Base-by-base conservation (phyloP, 1,284 basidiomycete genomes). In the Sanghuangporus sanghuang region DNA sequence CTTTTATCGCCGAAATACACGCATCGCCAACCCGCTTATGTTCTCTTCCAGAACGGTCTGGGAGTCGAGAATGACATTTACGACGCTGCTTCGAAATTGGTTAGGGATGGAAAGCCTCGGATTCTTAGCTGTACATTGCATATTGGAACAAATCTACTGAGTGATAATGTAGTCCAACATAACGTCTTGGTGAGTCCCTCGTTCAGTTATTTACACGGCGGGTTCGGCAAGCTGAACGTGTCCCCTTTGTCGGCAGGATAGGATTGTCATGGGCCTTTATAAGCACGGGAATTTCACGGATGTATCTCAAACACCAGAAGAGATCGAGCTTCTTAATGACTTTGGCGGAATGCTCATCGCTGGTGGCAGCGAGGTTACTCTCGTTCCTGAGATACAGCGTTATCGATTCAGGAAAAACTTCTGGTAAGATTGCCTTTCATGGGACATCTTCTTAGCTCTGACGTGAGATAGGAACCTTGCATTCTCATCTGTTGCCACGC, bases 11-110 rank as follows among this genome's bases (percentile, higher is more conserved):
- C 77, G 1, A 75, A 79, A 1, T 87, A 87, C 69, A 70, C 76
- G 16, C 74, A 80, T 66, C 67, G 74, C 2, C 84, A 86, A 67
- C 85, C 85, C 0, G 82, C 81, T 1, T 89, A 89, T 68, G 84
- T 89, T 1, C 71, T 93, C 14, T 73, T 93, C 52, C 89, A 92
- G 75, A 93, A 94, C 71, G 91, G 92, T 1, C 76, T 94, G 4
- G 86, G 85, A 36, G 85, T 92, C 23, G 91, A 93, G 70, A 76
- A 75, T 35, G 89, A 90, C 64, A 75, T 92, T 36, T 86, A 88
- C 68, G 68, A 80, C 3, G 78, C 81, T 0, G 71, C 87, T 9
- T 79, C 81, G 64, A 69, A 73, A 8, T 71, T 83, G 4, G 69
- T 70, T 1, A 75, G 77, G 42, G 75, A 73, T 14, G 73, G 77